phyloP scores from a whole-genome alignment of 306 rosid species.

The Prunus campanulata region DNA sequence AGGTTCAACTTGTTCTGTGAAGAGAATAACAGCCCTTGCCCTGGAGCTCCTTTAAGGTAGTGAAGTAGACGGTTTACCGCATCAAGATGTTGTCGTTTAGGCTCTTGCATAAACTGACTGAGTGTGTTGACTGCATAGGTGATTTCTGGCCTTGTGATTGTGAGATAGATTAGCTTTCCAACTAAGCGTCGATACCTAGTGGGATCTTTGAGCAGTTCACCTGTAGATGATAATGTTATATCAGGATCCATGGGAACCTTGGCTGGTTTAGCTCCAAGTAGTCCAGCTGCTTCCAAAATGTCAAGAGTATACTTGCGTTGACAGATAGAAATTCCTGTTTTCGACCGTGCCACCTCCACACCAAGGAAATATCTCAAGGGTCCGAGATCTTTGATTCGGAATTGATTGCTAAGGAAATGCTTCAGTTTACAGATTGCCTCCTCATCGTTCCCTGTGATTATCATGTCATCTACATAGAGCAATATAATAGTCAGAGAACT shows the following conservation, averaged over 20 bases:
- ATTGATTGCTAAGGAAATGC: too few species aligned
- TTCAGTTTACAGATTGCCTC: too few species aligned
- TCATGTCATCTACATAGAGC: too few species aligned
- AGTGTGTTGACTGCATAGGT: neutral
- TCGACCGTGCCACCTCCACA: neutral
- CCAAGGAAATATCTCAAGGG: neutral
- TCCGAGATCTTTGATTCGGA: neutral
- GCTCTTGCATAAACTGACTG: neutral
- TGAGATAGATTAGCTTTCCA: neutral
- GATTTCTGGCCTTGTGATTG: neutral
- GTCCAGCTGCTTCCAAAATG: neutral
- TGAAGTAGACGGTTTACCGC: neutral
- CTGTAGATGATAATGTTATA: too few species aligned
- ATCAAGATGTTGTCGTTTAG: too few species aligned
- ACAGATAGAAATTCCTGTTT: neutral
- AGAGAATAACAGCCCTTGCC: neutral
- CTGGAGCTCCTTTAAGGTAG: neutral
- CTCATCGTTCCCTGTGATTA: too few species aligned
- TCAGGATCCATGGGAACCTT: neutral
- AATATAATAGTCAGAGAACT: too few species aligned
- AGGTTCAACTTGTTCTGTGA: too few species aligned
- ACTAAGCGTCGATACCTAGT: neutral
- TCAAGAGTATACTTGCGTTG: neutral
- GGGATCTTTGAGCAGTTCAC: neutral
- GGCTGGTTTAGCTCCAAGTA: neutral